Conservation (phyloP, 2,329 filamentous ascomycete genomes). For the Fragosphaeria purpurea region DNA sequence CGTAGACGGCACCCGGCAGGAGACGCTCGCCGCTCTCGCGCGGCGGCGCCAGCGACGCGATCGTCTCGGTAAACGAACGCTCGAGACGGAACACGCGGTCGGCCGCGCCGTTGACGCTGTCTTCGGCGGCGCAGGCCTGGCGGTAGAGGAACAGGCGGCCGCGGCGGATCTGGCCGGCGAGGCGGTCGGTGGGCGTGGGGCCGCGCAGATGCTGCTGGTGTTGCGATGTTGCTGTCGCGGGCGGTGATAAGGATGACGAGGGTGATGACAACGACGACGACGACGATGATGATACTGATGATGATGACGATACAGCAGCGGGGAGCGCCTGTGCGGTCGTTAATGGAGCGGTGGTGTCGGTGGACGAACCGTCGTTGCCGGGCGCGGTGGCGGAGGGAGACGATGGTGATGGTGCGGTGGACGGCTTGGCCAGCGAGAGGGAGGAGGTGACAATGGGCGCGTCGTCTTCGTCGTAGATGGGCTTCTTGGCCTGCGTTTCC, state of each 20-base stretch:
- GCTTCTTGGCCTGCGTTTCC: constrained; percentile 42
- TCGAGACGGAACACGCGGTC: constrained; percentile 76
- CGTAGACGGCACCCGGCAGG: constrained; percentile 83
- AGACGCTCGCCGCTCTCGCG: constrained; percentile 79
- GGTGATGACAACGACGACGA: constrained; percentile 3
- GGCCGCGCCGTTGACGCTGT: constrained; percentile 72
- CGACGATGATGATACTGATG: too few relatives aligned
- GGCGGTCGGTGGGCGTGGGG: constrained; percentile 79
- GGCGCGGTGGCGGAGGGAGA: constrained; percentile 1
- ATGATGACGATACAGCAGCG: too few relatives aligned
- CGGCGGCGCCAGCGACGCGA: constrained; percentile 79
- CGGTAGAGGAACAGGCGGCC: constrained; percentile 72
- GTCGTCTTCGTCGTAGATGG: constrained; percentile 71
- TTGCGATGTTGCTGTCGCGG: constrained; percentile 18
- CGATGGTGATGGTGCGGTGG: not conserved
- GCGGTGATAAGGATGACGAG: constrained; percentile 10
- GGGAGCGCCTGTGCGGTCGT: too few relatives aligned
- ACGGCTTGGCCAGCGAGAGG: constrained; percentile 11
- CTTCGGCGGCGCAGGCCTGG: constrained; percentile 65
- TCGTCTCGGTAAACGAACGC: constrained; percentile 77
- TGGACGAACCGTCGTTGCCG: not conserved
- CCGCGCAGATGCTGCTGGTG: constrained; percentile 20
- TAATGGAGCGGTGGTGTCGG: too few relatives aligned
- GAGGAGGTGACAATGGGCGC: constrained; percentile 15
- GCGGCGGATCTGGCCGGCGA: constrained; percentile 71